Conservation (phyloP, 768 basidiomycete genomes). For the Leccinum subtestaceum region DNA sequence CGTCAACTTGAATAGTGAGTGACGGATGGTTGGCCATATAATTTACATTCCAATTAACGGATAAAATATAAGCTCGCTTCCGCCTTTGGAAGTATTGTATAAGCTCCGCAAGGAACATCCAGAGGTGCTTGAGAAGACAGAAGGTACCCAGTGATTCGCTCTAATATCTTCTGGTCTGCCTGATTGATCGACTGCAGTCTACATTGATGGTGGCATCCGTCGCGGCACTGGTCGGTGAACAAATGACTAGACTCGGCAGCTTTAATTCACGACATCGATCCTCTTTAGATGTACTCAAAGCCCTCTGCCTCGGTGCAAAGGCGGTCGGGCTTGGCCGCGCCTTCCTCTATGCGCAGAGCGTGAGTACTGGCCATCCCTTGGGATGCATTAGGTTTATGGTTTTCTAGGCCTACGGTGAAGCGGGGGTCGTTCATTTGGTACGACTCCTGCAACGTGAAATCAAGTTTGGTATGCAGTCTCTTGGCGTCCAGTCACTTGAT, state of each 20-base stretch:
- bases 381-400: conserved; percentile 4
- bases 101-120: conserved; percentile 69
- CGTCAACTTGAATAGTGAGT: conserved; percentile 80
- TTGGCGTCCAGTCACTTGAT: conserved; percentile 63
- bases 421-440: conserved; percentile 65
- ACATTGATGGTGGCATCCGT: conserved; percentile 74
- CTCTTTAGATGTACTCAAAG: conserved; percentile 74
- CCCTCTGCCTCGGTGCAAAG: conserved; percentile 82
- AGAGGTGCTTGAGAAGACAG: conserved; percentile 66
- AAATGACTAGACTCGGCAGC: background rate
- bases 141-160: conserved; percentile 43
- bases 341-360: conserved; percentile 84
- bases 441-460: conserved; percentile 78
- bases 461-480: conserved; percentile 65
- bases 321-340: conserved; percentile 85
- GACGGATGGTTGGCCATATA: background rate
- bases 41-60: background rate
- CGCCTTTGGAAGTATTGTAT: conserved; percentile 77
- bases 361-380: conserved; percentile 31
- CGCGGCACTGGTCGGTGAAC: conserved; percentile 66
- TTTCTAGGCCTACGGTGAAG: conserved; percentile 67
- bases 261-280: background rate
- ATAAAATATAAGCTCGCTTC: conserved; percentile 53
- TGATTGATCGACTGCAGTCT: conserved; percentile 47
- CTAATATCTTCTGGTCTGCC: background rate